Percentiles rank a stretch among this genome's conserved stretches.
These are phyloP conservation scores for Sicyos edulis DNA, from an alignment of 306 rosid genomes.

Conservation along the genomic window DNA sequence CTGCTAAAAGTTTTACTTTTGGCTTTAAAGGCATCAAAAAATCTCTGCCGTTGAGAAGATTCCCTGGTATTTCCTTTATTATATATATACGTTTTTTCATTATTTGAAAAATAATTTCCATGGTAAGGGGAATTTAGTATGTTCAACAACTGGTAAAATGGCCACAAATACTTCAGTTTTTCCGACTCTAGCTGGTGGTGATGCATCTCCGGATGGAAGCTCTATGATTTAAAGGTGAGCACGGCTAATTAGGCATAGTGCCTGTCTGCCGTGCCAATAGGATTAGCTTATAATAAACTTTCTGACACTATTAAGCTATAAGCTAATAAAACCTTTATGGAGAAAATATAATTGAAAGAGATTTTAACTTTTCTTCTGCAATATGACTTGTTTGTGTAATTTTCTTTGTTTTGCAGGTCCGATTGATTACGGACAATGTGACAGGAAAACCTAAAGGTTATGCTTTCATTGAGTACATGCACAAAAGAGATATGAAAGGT, in stretches of 20 bases:
- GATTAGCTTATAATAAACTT: slow-evolving; percentile 38
- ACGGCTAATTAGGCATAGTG: slow-evolving; percentile 99
- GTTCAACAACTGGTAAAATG: slow-evolving; percentile 76
- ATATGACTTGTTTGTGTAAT: slow-evolving; percentile 26
- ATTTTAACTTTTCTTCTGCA: slow-evolving; percentile 1
- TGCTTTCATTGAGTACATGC: slow-evolving; percentile 89
- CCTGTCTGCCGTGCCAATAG: slow-evolving; percentile 99
- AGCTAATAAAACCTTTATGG: too few relatives aligned
- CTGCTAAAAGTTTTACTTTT: slow-evolving; percentile 58
- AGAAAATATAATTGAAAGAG: too few relatives aligned
- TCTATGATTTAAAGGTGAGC: slow-evolving; percentile 96
- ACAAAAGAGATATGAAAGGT: slow-evolving; percentile 99
- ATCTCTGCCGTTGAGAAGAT: slow-evolving; percentile 57
- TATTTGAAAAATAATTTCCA: slow-evolving; percentile 49
- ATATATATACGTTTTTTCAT: slow-evolving; percentile 42
- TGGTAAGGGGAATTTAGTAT: slow-evolving; percentile 94
- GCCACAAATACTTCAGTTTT: slow-evolving; percentile 78
- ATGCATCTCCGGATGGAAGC: slow-evolving; percentile 90
- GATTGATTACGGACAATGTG: slow-evolving; percentile 61
- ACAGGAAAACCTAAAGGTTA: slow-evolving; percentile 88
- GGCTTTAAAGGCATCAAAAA: slow-evolving; percentile 58
- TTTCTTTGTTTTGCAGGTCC: slow-evolving; percentile 49
- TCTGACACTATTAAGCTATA: not conserved
- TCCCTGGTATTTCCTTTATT: slow-evolving; percentile 61
- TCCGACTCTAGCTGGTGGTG: slow-evolving; percentile 98